Percentiles rank a stretch among this genome's conserved stretches.
Conservation (phyloP, 345 rosid genomes). For the Hevea brasiliensis region DNA sequence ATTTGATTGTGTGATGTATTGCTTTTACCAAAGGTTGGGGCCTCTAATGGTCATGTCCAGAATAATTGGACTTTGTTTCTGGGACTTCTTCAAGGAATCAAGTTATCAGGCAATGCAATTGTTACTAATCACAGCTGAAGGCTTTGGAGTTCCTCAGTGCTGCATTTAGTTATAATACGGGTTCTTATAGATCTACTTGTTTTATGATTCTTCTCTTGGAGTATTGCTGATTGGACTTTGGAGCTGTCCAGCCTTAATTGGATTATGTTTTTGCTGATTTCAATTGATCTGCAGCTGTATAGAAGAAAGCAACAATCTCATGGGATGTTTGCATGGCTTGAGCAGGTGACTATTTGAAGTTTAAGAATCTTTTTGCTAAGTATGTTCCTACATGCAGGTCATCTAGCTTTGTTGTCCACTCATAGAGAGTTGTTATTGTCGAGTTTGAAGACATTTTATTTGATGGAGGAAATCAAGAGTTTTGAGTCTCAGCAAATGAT, state of each 20-base stretch:
- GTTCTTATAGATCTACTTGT: constrained; percentile 37
- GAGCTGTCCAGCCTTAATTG: constrained; percentile 51
- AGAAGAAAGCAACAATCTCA: constrained; percentile 63
- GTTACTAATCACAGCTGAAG: constrained; percentile 36
- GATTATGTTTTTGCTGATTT: constrained; percentile 61
- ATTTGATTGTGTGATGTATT: constrained; percentile 66
- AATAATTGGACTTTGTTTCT: constrained; percentile 48
- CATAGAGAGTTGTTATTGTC: constrained; percentile 30
- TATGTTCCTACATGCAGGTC: constrained; percentile 58
- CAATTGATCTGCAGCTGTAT: constrained; percentile 56
- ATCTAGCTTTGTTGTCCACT: constrained; percentile 39
- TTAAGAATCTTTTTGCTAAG: constrained; percentile 45
- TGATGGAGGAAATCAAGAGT: constrained; percentile 41
- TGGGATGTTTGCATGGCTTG: constrained; percentile 64
- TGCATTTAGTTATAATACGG: constrained; percentile 36
- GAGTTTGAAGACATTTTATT: constrained; percentile 21
- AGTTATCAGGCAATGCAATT: constrained; percentile 37
- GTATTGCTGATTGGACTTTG: constrained; percentile 52
- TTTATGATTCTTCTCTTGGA: constrained; percentile 60
- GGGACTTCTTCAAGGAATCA: constrained; percentile 54
- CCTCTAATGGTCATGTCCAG: constrained; percentile 47
- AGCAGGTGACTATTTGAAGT: constrained; percentile 41
- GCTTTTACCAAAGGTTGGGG: constrained; percentile 71
- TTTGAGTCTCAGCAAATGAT: constrained; percentile 24
- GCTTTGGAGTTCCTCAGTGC: constrained; percentile 54